phyloP scores from a whole-genome alignment of 371 early-diverging fungal genomes.

The Batkoa obscura region DNA sequence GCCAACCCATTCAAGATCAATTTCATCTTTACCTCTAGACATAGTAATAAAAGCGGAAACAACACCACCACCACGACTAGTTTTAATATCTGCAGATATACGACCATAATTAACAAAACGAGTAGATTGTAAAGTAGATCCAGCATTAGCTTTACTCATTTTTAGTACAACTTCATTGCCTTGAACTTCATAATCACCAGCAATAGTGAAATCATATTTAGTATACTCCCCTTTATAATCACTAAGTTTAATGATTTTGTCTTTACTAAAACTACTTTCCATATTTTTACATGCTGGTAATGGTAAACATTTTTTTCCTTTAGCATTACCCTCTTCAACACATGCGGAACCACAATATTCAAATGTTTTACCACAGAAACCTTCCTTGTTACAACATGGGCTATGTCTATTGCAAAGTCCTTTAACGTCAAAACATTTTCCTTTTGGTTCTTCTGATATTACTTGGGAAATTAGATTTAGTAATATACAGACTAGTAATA shows the following conservation, averaged over 20 bases:
- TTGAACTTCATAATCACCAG: slow-evolving; percentile 1
- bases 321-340: neutral
- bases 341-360: neutral
- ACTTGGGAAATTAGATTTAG: neutral
- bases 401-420: neutral
- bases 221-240: neutral
- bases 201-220: neutral
- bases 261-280: neutral
- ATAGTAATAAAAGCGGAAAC: slow-evolving; percentile 18
- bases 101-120: slow-evolving; percentile 6
- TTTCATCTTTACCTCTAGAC: slow-evolving; percentile 16
- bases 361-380: slow-evolving; percentile 5
- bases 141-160: neutral
- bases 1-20: slow-evolving; percentile 17
- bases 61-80: slow-evolving; percentile 9
- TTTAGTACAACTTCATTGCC: neutral
- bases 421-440: neutral
- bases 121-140: neutral
- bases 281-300: neutral
- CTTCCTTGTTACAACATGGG: slow-evolving; percentile 4
- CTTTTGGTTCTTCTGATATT: neutral
- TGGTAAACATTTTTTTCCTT: neutral
- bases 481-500: too few species aligned
- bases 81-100: slow-evolving; percentile 6
- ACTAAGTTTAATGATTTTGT: neutral